Evolutionary conservation across 140 eudicot genomes (phyloP).

Genomic region (Artemisia princeps): DNA sequence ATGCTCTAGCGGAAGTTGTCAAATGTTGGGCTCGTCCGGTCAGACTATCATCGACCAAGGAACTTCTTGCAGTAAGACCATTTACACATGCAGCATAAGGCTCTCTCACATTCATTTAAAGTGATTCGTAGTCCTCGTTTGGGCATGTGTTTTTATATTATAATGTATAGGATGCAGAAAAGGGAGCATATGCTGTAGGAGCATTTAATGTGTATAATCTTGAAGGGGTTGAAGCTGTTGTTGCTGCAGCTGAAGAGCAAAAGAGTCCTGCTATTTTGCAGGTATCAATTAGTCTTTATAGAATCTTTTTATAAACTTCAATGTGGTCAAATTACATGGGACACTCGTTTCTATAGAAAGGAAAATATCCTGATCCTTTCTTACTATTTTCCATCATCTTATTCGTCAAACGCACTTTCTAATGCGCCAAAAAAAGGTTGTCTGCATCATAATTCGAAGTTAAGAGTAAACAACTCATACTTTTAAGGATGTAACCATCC

Average conservation of each 20-base stretch:
- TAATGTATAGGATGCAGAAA: conserved; percentile 65
- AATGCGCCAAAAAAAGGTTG: too few relatives aligned
- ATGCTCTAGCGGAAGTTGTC: conserved; percentile 81
- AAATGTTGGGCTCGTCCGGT: conserved; percentile 73
- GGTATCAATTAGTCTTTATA: conserved; percentile 36
- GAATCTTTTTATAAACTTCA: conserved; percentile 3
- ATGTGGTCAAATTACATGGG: neutral
- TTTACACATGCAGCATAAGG: conserved; percentile 8
- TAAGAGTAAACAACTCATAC: neutral
- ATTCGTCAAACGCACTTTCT: neutral
- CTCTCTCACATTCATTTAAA: neutral
- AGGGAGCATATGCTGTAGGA: conserved; percentile 87
- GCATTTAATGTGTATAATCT: conserved; percentile 89
- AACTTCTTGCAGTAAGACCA: conserved; percentile 65
- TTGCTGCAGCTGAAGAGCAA: conserved; percentile 91
- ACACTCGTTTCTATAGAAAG: neutral
- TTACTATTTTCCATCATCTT: neutral
- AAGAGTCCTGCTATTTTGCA: conserved; percentile 93
- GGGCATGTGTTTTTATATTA: neutral
- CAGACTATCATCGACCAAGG: conserved; percentile 63
- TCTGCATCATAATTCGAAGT: neutral
- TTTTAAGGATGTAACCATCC: neutral
- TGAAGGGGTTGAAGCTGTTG: conserved; percentile 96
- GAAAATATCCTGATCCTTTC: neutral
- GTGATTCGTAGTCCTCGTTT: conserved; percentile 2